phyloP scores from a whole-genome alignment of 768 basidiomycete genomes.

The Holtermannia corniformis region DNA sequence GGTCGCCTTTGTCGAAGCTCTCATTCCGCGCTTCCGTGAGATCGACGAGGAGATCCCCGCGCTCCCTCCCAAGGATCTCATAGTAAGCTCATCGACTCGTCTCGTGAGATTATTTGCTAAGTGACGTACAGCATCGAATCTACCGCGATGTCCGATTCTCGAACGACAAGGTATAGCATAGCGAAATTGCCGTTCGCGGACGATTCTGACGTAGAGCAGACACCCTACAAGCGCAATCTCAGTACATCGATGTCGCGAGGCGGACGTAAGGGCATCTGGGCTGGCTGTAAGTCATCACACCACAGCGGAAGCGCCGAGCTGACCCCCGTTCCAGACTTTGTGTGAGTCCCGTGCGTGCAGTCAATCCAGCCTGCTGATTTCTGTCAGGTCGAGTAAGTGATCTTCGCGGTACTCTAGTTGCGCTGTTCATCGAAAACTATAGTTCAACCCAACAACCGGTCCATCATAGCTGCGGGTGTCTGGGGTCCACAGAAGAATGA shows the following conservation, averaged over 20 bases:
- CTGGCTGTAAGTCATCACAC: conserved; percentile 56
- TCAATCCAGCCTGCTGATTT: no score
- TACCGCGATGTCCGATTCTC: conserved; percentile 92
- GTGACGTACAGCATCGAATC: conserved; percentile 56
- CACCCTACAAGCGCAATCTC: conserved; percentile 79
- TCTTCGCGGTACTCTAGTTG: not conserved
- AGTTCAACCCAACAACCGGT: conserved; percentile 49
- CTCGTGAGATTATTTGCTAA: conserved; percentile 2
- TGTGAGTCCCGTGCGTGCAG: conserved; percentile 1
- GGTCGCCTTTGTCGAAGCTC: conserved; percentile 67
- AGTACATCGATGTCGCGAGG: conserved; percentile 79
- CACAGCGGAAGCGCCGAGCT: not conserved
- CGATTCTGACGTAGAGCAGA: conserved; percentile 44
- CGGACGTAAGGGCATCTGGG: conserved; percentile 83
- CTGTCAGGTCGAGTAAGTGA: not conserved
- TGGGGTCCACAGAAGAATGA: conserved; percentile 54
- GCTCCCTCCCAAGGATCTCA: conserved; percentile 80
- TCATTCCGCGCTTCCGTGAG: conserved; percentile 58
- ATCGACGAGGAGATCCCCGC: conserved; percentile 76
- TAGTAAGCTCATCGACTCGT: conserved; percentile 37
- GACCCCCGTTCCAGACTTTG: conserved; percentile 6
- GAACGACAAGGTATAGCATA: conserved; percentile 56
- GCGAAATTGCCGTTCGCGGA: no score
- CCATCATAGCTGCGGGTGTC: conserved; percentile 65
- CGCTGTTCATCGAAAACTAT: not conserved